Conservation (phyloP, 257 asterid genomes). For the Marsdenia floribunda region DNA sequence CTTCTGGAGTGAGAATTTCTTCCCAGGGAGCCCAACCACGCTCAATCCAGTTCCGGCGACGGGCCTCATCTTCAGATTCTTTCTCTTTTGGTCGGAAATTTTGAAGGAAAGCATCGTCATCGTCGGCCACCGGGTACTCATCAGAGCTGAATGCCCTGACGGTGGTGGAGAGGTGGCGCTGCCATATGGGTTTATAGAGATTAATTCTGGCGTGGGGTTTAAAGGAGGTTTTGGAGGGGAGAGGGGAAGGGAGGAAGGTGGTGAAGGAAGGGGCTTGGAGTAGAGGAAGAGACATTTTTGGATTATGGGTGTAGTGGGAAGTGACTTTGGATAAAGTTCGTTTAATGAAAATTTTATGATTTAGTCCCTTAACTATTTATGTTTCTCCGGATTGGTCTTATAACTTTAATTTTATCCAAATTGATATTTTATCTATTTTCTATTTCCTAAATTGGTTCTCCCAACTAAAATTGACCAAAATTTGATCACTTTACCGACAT, state of each 20-base stretch:
- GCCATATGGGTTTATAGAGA: constrained; percentile 21
- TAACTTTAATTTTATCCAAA: too few relatives aligned
- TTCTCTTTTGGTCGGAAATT: constrained; percentile 68
- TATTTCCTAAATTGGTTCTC: too few relatives aligned
- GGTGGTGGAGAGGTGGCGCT: neutral
- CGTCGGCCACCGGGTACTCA: constrained; percentile 83
- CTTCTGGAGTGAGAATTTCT: constrained; percentile 91
- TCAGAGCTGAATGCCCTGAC: constrained; percentile 55
- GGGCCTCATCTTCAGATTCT: constrained; percentile 86
- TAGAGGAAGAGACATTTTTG: constrained; percentile 35
- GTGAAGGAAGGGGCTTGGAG: constrained; percentile 37
- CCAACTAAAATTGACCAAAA: too few relatives aligned
- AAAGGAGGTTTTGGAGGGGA: constrained; percentile 57
- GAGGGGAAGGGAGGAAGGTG: constrained; percentile 41
- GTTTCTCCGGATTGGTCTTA: too few relatives aligned
- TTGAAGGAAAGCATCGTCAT: constrained; percentile 60
- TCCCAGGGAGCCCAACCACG: constrained; percentile 99
- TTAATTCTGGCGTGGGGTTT: constrained; percentile 37
- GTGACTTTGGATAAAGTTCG: constrained; percentile 27
- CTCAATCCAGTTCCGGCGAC: constrained; percentile 79
- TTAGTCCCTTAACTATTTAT: too few relatives aligned
- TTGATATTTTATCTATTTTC: too few relatives aligned
- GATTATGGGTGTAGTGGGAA: constrained; percentile 12
- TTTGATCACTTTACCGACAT: too few relatives aligned
- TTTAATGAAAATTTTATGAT: neutral